These are phyloP conservation scores for Russula virescens DNA, from an alignment of 768 basidiomycete species.

Conservation along the genomic window DNA sequence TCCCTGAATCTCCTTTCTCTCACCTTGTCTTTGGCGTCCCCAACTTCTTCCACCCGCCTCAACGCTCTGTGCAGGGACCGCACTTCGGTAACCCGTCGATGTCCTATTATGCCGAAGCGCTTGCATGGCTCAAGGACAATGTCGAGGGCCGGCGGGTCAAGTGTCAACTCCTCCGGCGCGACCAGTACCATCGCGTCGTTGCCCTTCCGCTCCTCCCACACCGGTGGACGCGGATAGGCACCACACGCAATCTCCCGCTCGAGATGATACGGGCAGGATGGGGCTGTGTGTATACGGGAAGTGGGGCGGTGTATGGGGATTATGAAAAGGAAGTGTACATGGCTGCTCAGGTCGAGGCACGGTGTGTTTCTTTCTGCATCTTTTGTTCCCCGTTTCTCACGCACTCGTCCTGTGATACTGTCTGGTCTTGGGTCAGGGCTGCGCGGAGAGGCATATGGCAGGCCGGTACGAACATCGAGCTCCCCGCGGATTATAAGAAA, in stretches of 20 bases:
- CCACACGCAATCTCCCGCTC: conserved; percentile 36
- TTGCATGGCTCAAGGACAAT: conserved; percentile 59
- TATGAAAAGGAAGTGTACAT: conserved; percentile 61
- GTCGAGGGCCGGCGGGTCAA: conserved; percentile 56
- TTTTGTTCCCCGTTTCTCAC: not conserved
- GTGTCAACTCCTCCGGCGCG: conserved; percentile 67
- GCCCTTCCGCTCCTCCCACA: conserved; percentile 55
- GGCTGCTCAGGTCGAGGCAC: conserved; percentile 57
- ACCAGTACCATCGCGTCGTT: conserved; percentile 83
- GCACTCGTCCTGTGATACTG: not conserved
- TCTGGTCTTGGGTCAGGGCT: not conserved
- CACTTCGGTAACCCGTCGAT: conserved; percentile 84
- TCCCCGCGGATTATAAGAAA: conserved; percentile 42
- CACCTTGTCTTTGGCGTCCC: too few relatives aligned
- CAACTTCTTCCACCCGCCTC: too few relatives aligned
- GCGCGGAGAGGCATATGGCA: conserved; percentile 40
- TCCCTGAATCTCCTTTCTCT: not conserved
- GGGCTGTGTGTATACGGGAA: conserved; percentile 69
- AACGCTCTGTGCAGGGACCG: conserved; percentile 41
- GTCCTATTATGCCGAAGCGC: conserved; percentile 64
- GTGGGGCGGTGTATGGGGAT: conserved; percentile 74
- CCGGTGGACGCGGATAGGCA: conserved; percentile 39
- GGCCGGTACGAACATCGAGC: conserved; percentile 31
- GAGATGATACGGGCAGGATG: conserved; percentile 81
- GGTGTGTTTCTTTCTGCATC: conserved; percentile 43